Base-by-base conservation (phyloP, 352 stramenopile genomes). In the Halophytophthora polymorphica region DNA sequence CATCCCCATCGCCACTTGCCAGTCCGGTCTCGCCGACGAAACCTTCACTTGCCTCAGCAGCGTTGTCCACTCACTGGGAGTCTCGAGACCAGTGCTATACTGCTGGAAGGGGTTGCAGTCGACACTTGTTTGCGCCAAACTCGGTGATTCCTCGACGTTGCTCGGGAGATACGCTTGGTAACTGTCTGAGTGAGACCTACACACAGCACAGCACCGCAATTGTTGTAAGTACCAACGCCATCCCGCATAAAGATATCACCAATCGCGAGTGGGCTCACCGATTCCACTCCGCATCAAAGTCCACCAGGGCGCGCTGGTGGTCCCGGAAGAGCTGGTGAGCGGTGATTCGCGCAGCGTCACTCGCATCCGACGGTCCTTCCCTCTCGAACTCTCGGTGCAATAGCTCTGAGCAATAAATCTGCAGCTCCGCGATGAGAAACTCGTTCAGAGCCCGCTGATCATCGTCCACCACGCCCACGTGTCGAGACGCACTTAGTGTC, bases 251-350 rank as follows among this genome's bases (percentile, higher is more conserved):
- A 22, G 22, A 21, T 12, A 23, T 2, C 10, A 42, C 39, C 13
- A 38, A 43, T 29, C 10, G n/a, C n/a, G 17, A 17, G 17, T 0
- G 18, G 11, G 50, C 59, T 31, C 25, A 85, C 73, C 73, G 61
- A 58, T 64, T 71, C 53, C 60, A 77, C 23, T 82, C 71, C 6
- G 77, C 68, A 45, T 82, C 71, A 34, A 82, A 85, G 43, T 85
- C 71, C 46, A 65, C 68, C 15, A 85, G 58, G 36, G 66, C 59
- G 48, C 73, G 71, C 14, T 58, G 53, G 47, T 85, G 73, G 18
- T 82, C 69, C 33, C 69, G 56, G 36, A 66, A 80, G 17, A 85
- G 47, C 46, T 85, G 73, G 18, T 70, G 43, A 25, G 68, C 60
- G 5, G 68, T 82, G 28, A 74, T 53, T 31, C 69, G 50, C 34